These are phyloP conservation scores for Lasiodiplodia sp. DNA, from an alignment of 2,329 filamentous ascomycete species.

Conservation along the genomic window DNA sequence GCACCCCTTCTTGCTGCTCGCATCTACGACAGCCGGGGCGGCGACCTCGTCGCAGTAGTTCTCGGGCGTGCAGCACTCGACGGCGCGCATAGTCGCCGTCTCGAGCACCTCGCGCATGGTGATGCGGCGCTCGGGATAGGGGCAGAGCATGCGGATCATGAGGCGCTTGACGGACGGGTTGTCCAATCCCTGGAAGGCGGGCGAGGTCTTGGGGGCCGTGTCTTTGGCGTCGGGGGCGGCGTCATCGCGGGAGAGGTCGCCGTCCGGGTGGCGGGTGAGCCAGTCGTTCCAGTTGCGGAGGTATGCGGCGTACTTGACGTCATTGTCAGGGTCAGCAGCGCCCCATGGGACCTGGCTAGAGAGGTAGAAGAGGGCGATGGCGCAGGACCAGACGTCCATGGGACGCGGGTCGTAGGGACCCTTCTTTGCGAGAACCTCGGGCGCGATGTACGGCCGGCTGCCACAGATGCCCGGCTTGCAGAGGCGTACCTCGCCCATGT, in stretches of 20 bases:
- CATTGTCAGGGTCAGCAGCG: constrained; percentile 62
- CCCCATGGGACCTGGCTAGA: constrained; percentile 80
- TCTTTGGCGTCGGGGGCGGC: constrained; percentile 33
- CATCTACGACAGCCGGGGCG: constrained; percentile 64
- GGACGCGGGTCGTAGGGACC: constrained; percentile 75
- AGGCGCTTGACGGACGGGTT: constrained; percentile 74
- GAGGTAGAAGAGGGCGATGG: constrained; percentile 83
- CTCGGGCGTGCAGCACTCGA: constrained; percentile 81
- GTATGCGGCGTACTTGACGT: constrained; percentile 69
- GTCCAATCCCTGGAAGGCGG: constrained; percentile 70
- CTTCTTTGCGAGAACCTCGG: constrained; percentile 78
- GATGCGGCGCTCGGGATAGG: constrained; percentile 74
- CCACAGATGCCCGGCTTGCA: constrained; percentile 84
- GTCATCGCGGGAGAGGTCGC: constrained; percentile 58
- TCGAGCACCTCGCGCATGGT: constrained; percentile 72
- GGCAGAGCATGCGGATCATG: constrained; percentile 82
- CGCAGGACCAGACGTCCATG: constrained; percentile 86
- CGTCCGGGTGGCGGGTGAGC: constrained; percentile 63
- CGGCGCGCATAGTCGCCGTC: constrained; percentile 74
- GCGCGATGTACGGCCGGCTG: constrained; percentile 85
- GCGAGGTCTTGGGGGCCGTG: constrained; percentile 70
- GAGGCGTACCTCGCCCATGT: constrained; percentile 73
- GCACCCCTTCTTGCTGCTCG: constrained; percentile 53
- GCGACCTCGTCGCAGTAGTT: constrained; percentile 66
- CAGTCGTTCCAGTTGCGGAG: constrained; percentile 73